Conservation (phyloP, 1,284 basidiomycete genomes). For the Moesziomyces globuligerus region DNA sequence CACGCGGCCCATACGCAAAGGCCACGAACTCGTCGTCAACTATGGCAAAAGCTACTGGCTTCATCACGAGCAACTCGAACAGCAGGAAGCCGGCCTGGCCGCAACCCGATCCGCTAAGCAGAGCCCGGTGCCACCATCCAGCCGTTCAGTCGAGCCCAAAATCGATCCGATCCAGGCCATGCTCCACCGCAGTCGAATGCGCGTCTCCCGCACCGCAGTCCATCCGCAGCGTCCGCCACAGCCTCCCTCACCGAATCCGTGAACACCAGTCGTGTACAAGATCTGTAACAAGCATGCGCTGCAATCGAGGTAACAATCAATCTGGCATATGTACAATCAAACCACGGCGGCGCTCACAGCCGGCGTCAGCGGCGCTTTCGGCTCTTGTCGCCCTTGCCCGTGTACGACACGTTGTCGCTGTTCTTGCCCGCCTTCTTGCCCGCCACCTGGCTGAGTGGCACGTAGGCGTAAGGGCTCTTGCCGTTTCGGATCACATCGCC, state of each 20-base stretch:
- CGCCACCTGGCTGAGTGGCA: constrained; percentile 58
- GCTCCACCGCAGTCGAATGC: constrained; percentile 35
- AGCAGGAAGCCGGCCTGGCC: background rate
- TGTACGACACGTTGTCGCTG: constrained; percentile 37
- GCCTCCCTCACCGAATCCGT: constrained; percentile 2
- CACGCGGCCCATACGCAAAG: constrained; percentile 76
- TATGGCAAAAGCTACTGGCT: constrained; percentile 94
- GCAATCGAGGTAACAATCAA: too few species aligned
- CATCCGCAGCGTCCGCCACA: constrained; percentile 12
- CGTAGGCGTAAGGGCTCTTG: constrained; percentile 89
- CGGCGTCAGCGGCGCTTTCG: constrained; percentile 46
- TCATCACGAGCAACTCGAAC: constrained; percentile 21
- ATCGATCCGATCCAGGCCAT: constrained; percentile 35
- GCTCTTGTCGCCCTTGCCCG: constrained; percentile 48
- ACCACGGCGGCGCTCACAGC: too few species aligned
- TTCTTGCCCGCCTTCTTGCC: constrained; percentile 54
- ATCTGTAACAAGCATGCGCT: too few species aligned
- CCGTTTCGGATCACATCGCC: constrained; percentile 78
- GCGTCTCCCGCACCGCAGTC: constrained; percentile 14
- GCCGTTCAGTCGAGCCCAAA: background rate
- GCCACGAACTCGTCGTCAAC: constrained; percentile 85
- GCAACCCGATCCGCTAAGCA: background rate
- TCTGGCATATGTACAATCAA: too few species aligned
- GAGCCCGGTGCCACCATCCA: background rate
- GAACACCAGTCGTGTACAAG: background rate